Conservation (phyloP, 192 early-diverging fungal genomes). For the Coemansia sp. region DNA sequence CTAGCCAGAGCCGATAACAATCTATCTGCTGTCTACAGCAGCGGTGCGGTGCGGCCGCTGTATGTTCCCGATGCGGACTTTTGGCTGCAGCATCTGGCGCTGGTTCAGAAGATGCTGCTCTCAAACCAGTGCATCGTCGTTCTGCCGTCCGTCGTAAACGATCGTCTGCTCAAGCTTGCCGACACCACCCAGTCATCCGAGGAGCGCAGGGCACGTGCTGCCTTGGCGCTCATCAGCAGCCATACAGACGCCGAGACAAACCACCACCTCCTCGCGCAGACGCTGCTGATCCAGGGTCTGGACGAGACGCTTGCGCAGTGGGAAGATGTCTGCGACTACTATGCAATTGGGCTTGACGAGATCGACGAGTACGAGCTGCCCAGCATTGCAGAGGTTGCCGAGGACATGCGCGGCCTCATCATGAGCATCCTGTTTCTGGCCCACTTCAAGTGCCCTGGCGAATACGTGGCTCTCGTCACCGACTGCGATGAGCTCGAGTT, state of each 20-base stretch:
- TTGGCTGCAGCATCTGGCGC: conserved; percentile 15
- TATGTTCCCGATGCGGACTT: conserved; percentile 19
- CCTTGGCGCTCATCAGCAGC: conserved; percentile 4
- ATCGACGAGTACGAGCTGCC: conserved; percentile 37
- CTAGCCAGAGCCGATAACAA: not conserved
- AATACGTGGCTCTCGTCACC: conserved; percentile 16
- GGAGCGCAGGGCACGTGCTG: conserved; percentile 2
- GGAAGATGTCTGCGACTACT: conserved; percentile 23
- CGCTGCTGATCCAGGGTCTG: not conserved
- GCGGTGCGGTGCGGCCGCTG: not conserved
- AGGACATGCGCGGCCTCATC: conserved; percentile 19
- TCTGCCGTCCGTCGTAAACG: conserved; percentile 4
- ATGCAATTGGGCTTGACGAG: not conserved
- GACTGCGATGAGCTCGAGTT: conserved; percentile 40
- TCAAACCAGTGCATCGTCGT: not conserved
- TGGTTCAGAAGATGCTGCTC: conserved; percentile 13
- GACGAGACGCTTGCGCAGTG: conserved; percentile 9
- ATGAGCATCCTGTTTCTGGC: conserved; percentile 21
- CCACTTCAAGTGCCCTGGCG: conserved; percentile 3
- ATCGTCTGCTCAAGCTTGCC: not conserved
- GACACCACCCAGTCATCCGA: not conserved
- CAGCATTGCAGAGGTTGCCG: conserved; percentile 30
- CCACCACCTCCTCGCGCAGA: not conserved
- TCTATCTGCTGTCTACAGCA: not conserved
- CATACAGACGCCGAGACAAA: not conserved